Evolutionary conservation across 1,284 basidiomycete species (phyloP).

Genomic region (Gomphus bonarii): DNA sequence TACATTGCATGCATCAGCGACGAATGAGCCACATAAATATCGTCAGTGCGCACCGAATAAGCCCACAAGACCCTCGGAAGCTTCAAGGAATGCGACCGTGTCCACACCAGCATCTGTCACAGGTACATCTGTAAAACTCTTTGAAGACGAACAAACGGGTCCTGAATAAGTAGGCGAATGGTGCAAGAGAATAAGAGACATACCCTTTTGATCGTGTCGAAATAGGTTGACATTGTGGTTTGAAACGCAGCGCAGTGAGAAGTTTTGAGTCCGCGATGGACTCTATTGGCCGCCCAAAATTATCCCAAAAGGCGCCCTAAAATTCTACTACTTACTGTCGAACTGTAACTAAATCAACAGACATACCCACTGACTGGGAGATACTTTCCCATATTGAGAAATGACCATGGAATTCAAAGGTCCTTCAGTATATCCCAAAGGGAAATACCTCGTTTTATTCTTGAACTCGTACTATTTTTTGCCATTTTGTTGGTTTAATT

Average conservation of each 20-base stretch:
- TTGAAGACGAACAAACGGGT: not conserved
- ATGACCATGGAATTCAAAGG: no score
- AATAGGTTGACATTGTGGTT: conserved; percentile 69
- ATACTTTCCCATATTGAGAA: no score
- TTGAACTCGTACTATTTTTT: no score
- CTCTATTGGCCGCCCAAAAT: no score
- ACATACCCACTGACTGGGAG: no score
- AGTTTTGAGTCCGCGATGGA: not conserved
- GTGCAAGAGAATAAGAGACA: conserved; percentile 14
- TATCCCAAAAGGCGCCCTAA: no score
- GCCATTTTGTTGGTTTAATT: no score
- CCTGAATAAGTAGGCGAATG: not conserved
- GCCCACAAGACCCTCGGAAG: conserved; percentile 80
- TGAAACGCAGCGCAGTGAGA: not conserved
- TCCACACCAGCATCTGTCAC: conserved; percentile 83
- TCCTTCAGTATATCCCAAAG: no score
- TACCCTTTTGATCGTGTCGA: conserved; percentile 72
- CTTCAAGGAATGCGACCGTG: conserved; percentile 83
- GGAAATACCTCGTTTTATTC: no score
- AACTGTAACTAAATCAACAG: no score
- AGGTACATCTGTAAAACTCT: conserved; percentile 73
- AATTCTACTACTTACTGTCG: no score
- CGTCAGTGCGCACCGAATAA: conserved; percentile 65
- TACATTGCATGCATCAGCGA: not conserved
- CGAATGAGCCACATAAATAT: not conserved